Base-by-base conservation (phyloP, 2,329 filamentous ascomycete genomes). In the Trematosphaeria pertusa region DNA sequence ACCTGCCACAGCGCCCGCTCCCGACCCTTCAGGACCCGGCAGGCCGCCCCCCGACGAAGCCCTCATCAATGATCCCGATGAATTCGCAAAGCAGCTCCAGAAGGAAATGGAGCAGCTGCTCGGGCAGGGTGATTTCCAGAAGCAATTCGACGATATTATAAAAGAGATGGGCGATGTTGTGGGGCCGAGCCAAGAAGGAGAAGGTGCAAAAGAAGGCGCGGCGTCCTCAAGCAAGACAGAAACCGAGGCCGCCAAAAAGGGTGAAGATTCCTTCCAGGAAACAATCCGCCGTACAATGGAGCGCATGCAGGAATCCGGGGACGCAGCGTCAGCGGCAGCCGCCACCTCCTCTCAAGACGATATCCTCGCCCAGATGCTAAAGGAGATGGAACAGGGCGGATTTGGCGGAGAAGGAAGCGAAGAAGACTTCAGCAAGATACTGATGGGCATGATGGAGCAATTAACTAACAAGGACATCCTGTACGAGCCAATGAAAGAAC, bases 381-480 rank as follows among this genome's bases (percentile, higher is more conserved):
- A 94, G 72, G 89, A 94, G 52, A 87, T 97, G 76, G 88, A 90
- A 63, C 81, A 82, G 17, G 80, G 84, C 6, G 81, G 80, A 18
- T 65, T 79, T 48, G 77, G 74, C 5, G 78, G 72, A 0, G 86
- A 83, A 12, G 70, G 64, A 8, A 75, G 77, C 49, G 91, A 97
- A 46, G 91, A 94, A 61, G 91, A 96, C 60, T 89, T 97, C 63
- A 91, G 90, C 46, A 93, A 96, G 75, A 91, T 97, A 85, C 83
- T 99, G 49, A 85, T 96, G 81, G 89, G 89, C 43, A 96, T 97
- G 91, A 97, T 99, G 93, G 91, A 97, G 75, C 92, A 99, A 73
- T 81, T 99, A 54, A 97, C 94, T 3, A 96, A 96, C 73, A 97
- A 96, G 78, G 94, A 97, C 60, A 97, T 99, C 54, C 75, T 99